A percentile compares a stretch with the other conserved stretches of the same genome.
These are phyloP conservation scores for Rhodotorula sp. DNA, from an alignment of 1,284 basidiomycete genomes.

Conservation along the genomic window DNA sequence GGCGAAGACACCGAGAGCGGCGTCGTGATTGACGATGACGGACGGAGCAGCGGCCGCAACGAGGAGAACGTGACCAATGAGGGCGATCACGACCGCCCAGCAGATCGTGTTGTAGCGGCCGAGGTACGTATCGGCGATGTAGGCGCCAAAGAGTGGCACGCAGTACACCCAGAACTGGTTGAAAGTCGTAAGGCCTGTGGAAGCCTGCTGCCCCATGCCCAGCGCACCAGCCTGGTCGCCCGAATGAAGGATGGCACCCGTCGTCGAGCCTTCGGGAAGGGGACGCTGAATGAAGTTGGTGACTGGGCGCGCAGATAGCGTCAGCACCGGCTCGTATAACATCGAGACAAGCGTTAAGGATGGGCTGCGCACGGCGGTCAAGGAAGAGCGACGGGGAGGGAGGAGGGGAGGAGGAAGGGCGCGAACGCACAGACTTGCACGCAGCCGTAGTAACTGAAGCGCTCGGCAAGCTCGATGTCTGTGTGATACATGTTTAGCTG, in stretches of 20 bases:
- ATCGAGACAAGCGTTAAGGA: no score
- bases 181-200: constrained; percentile 37
- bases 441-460: constrained; percentile 69
- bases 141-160: constrained; percentile 38
- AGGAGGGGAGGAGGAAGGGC: no score
- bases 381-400: background rate
- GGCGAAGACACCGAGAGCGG: constrained; percentile 67
- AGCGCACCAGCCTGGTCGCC: constrained; percentile 45
- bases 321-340: background rate
- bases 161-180: constrained; percentile 45
- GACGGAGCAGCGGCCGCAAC: constrained; percentile 70
- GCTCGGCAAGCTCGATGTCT: constrained; percentile 62
- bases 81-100: constrained; percentile 51
- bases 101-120: constrained; percentile 57
- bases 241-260: constrained; percentile 9
- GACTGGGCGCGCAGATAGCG: background rate
- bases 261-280: constrained; percentile 43
- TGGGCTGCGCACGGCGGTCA: no score
- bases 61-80: constrained; percentile 66
- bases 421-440: constrained; percentile 40
- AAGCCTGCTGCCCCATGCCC: constrained; percentile 60
- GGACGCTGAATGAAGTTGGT: constrained; percentile 51
- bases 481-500: no score
- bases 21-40: constrained; percentile 63
- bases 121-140: constrained; percentile 53